These are phyloP conservation scores for Picochlorum sp. DNA, from an alignment of 139 green algal species.

Conservation along the genomic window DNA sequence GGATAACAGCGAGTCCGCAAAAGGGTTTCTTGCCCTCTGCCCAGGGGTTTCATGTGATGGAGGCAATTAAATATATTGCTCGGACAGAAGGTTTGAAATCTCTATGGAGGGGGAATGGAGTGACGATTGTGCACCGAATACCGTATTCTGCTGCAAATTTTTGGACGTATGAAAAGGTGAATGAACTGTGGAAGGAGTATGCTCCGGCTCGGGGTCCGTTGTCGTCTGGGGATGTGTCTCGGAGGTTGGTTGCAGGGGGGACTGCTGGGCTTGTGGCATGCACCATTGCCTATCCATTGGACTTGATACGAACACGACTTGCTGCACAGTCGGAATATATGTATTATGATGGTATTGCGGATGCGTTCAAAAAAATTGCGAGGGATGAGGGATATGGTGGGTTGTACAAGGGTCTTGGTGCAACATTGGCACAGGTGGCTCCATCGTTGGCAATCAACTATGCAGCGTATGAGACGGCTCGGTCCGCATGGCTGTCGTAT, in stretches of 20 bases:
- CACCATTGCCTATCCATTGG: conserved; percentile 81
- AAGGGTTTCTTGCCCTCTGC: not conserved
- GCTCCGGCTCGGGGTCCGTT: not conserved
- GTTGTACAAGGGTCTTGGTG: conserved; percentile 84
- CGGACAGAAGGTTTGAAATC: conserved; percentile 61
- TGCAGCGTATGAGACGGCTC: conserved; percentile 72
- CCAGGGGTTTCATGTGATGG: conserved; percentile 2
- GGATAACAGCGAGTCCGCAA: no score
- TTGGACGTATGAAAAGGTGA: conserved; percentile 72
- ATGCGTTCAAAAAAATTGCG: conserved; percentile 62
- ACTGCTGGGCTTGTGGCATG: conserved; percentile 73
- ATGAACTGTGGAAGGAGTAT: conserved; percentile 32
- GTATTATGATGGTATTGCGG: conserved; percentile 64
- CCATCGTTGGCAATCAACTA: conserved; percentile 89
- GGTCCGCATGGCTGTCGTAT: conserved; percentile 36
- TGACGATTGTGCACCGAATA: conserved; percentile 80
- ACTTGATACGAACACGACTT: conserved; percentile 87
- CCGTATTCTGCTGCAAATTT: conserved; percentile 96
- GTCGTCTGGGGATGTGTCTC: conserved; percentile 28
- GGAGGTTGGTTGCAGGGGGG: conserved; percentile 59
- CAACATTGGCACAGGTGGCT: conserved; percentile 77
- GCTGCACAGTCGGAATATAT: conserved; percentile 47
- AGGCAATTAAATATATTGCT: conserved; percentile 45
- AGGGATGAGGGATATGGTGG: conserved; percentile 68
- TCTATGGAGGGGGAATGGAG: conserved; percentile 90